Base-by-base conservation (phyloP, 805 yeast genomes). In the Kodamaea sagamina region DNA sequence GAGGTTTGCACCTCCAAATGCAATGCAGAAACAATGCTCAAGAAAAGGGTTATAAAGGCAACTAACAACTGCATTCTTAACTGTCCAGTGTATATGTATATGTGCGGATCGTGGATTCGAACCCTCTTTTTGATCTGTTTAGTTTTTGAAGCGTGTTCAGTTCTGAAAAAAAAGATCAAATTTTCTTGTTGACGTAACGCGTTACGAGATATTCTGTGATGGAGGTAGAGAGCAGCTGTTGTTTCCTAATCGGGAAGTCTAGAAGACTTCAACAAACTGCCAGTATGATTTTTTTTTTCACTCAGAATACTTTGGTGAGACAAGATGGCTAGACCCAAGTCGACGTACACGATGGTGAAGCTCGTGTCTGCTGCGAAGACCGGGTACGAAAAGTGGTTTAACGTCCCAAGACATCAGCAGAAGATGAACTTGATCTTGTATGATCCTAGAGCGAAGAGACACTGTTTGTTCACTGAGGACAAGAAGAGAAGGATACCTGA, bases 341-440 rank as follows among this genome's bases (percentile, higher is more conserved):
- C 86, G 18, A 82, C 89, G 58, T 82, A 82, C 53, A 85, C 95
- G 3, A 82, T 90, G 59, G 84, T 92, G 45, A 88, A 89, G 64
- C 77, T 92, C 49, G 72, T 90, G 2, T 92, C 98, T 1, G 77
- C 93, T 2, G 98, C 97, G 12, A 79, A 84, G 54, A 90, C 98
- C 1, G 98, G 98, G 1, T 87, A 75, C 65, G 81, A 81, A 61
- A 81, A 95, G 60, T 84, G 89, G 61, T 79, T 89, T 51, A 72
- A 81, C 40, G 79, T 90, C 36, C 93, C 89, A 39, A 83, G 97
- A 71, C 81, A 86, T 42, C 81, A 95, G 3, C 86, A 87, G 38
- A 72, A 79, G 44, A 82, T 92, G 49, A 81, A 80, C 37, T 93
- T 89, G 59, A 84, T 90, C 16, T 50, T 54, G 36, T 53, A 55